Base-by-base conservation (phyloP, 495 filamentous ascomycete genomes). In the Penicillium paxilli region DNA sequence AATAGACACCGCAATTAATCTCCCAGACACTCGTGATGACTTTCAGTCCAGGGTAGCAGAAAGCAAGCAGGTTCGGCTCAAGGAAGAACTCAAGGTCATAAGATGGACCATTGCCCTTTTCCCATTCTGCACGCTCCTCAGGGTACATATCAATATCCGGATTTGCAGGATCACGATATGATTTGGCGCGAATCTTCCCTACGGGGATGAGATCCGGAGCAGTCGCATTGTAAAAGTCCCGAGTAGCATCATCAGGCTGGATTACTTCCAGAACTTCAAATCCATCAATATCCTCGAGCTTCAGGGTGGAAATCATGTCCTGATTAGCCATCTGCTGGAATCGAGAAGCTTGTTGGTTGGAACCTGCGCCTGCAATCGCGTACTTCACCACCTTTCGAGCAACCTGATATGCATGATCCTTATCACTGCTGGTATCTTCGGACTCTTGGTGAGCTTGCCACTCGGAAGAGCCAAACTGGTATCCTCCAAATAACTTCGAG, bases 41-140 rank as follows among this genome's bases (percentile, higher is more conserved):
- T 72, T 95, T 96, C 85, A 96, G 85, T 1, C 92, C 90, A 1
- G 82, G 74, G 57, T 83, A 84, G 53, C 86, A 80, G 42, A 80
- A 72, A 23, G 74, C 55, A 17, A 97, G 74, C 5, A 87, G 69
- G 0, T 80, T 64, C 22, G 84, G 79, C 60, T 94, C 91, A 21
- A 95, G 50, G 62, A 87, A 82, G 55, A 92, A 87, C 26, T 83
- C 78, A 56, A 83, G 81, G 12, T 71, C 63, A 44, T 75, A 62
- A n/a, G 67, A 17, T 0, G 59, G 63, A 0, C 32, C 47, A 20
- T 52, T 52, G 10, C 62, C 59, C 9, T 59, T 47, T 6, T 67
- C 58, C 62, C 69, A 67, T 12, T 60, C 58, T 38, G 51, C 35
- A 25, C 66, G 65, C 45, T 80, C 77, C 37, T 74, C 69, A 2